These are phyloP conservation scores for Xylaria sp. DNA, from an alignment of 2,329 filamentous ascomycete species.

Conservation along the genomic window DNA sequence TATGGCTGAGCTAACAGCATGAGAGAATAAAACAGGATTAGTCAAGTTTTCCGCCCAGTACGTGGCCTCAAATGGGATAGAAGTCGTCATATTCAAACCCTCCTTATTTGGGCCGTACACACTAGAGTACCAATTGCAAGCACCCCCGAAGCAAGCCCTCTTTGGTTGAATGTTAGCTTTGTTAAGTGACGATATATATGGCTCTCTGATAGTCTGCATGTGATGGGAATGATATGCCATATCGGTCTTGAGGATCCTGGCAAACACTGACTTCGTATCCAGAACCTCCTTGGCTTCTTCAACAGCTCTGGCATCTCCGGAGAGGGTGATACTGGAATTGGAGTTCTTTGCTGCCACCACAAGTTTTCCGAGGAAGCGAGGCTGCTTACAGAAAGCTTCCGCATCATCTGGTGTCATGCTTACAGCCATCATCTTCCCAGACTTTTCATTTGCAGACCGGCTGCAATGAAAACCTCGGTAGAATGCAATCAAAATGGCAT, in stretches of 20 bases:
- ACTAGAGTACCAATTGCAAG: slow-evolving; percentile 36
- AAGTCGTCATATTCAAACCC: background rate
- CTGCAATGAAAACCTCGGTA: slow-evolving; percentile 1
- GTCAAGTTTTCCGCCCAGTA: slow-evolving; percentile 24
- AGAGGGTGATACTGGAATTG: slow-evolving; percentile 7
- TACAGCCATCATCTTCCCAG: slow-evolving; percentile 16
- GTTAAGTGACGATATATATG: slow-evolving; percentile 32
- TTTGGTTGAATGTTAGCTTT: background rate
- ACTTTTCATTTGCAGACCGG: background rate
- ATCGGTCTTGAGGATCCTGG: slow-evolving; percentile 4
- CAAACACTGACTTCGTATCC: slow-evolving; percentile 38
- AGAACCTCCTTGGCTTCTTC: background rate
- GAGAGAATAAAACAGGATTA: slow-evolving; percentile 22
- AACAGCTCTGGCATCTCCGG: background rate
- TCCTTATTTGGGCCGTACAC: slow-evolving; percentile 14
- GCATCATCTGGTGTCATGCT: background rate
- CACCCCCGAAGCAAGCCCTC: background rate
- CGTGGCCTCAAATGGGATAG: background rate
- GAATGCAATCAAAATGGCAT: slow-evolving; percentile 50
- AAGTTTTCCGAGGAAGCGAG: background rate
- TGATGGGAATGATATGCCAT: slow-evolving; percentile 19
- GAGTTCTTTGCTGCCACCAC: slow-evolving; percentile 10
- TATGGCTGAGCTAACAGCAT: background rate
- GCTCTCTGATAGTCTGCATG: slow-evolving; percentile 40
- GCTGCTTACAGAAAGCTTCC: background rate